Conservation (phyloP, 768 basidiomycete genomes). For the Pleurotus pulmonarius region DNA sequence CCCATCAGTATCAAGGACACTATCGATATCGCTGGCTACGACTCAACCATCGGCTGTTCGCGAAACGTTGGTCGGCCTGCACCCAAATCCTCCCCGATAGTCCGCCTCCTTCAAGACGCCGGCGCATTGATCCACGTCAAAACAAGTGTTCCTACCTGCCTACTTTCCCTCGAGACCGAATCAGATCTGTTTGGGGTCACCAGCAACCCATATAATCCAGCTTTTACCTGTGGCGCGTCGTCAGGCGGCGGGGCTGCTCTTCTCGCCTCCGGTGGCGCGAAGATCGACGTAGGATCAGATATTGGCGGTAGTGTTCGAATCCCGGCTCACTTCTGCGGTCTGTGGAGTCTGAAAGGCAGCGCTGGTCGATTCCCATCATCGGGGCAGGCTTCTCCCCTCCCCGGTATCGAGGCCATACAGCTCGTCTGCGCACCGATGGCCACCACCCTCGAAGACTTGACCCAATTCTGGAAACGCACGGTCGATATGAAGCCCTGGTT, state of each 20-base stretch:
- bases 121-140: slow-evolving; percentile 66
- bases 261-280: slow-evolving; percentile 59
- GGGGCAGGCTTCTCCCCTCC: slow-evolving; percentile 41
- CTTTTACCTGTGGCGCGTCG: slow-evolving; percentile 56
- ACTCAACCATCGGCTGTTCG: slow-evolving; percentile 61
- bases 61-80: slow-evolving; percentile 41
- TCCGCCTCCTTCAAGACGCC: slow-evolving; percentile 53
- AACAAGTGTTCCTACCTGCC: slow-evolving; percentile 56
- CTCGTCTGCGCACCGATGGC: slow-evolving; percentile 60
- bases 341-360: slow-evolving; percentile 63
- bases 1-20: slow-evolving; percentile 26
- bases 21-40: slow-evolving; percentile 50
- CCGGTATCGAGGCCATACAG: slow-evolving; percentile 56
- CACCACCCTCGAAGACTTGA: slow-evolving; percentile 54
- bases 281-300: slow-evolving; percentile 71
- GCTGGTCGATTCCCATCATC: slow-evolving; percentile 52
- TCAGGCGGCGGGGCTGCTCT: slow-evolving; percentile 70
- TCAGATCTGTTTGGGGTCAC: slow-evolving; percentile 64
- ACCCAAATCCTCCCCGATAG: slow-evolving; percentile 45
- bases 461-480: slow-evolving; percentile 63
- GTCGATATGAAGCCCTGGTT: slow-evolving; percentile 61
- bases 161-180: slow-evolving; percentile 51
- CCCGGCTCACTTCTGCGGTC: slow-evolving; percentile 71
- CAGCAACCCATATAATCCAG: slow-evolving; percentile 57
- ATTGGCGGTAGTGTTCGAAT: slow-evolving; percentile 70